Conservation (phyloP, 2,329 filamentous ascomycete genomes). For the Podosphaera xanthii region DNA sequence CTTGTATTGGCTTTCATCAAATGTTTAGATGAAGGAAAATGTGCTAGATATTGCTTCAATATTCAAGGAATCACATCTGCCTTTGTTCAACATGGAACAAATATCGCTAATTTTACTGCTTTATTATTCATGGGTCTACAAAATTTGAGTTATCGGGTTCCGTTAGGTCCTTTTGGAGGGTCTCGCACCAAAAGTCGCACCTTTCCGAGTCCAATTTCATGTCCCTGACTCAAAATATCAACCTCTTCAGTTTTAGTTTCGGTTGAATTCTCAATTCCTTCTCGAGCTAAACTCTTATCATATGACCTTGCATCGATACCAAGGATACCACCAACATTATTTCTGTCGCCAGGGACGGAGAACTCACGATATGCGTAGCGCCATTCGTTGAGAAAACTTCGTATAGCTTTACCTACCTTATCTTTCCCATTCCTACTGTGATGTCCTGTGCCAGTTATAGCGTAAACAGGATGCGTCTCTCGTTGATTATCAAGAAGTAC, state of each 20-base stretch:
- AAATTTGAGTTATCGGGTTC: conserved; percentile 9
- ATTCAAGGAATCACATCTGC: no score
- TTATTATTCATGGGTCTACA: neutral
- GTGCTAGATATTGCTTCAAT: no score
- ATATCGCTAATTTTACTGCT: neutral
- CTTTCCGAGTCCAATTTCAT: conserved; percentile 44
- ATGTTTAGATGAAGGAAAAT: no score
- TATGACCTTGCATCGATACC: conserved; percentile 45
- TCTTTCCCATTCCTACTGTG: conserved; percentile 98
- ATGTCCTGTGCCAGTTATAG: conserved; percentile 89
- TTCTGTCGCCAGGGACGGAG: conserved; percentile 79
- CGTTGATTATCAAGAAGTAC: conserved; percentile 64
- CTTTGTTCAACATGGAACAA: no score
- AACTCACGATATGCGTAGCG: conserved; percentile 91
- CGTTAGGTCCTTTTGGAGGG: conserved; percentile 15
- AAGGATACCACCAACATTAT: conserved; percentile 54
- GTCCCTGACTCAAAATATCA: conserved; percentile 40
- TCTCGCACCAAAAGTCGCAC: conserved; percentile 40
- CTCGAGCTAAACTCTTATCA: conserved; percentile 34
- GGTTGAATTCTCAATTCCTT: conserved; percentile 14
- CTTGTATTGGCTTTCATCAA: no score
- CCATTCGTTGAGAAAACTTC: conserved; percentile 84
- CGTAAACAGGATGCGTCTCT: conserved; percentile 60
- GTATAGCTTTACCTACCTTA: conserved; percentile 86
- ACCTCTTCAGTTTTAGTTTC: conserved; percentile 19